These are phyloP conservation scores for Curvularia sp. DNA, from an alignment of 2,329 filamentous ascomycete genomes.

Conservation along the genomic window DNA sequence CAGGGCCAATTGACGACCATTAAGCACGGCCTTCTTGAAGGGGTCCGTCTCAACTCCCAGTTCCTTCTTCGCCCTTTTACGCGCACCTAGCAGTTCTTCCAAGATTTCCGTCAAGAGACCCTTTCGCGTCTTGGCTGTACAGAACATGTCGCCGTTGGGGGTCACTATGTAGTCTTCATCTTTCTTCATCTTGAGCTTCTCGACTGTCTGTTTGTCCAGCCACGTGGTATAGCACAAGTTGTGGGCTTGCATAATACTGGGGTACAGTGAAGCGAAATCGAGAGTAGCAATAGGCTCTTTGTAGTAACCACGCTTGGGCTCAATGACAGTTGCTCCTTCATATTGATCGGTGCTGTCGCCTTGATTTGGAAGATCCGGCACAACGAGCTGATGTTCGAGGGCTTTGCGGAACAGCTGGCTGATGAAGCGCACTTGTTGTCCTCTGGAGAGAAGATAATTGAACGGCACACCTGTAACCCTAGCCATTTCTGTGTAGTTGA, in stretches of 20 bases:
- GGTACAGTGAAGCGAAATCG: slow-evolving; percentile 98
- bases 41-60: slow-evolving; percentile 87
- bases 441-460: slow-evolving; percentile 88
- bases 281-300: slow-evolving; percentile 94
- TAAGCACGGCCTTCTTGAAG: slow-evolving; percentile 97
- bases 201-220: slow-evolving; percentile 77
- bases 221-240: slow-evolving; percentile 98
- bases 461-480: slow-evolving; percentile 98
- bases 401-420: slow-evolving; percentile 97
- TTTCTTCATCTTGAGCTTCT: slow-evolving; percentile 78
- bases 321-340: slow-evolving; percentile 96
- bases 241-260: slow-evolving; percentile 98
- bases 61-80: slow-evolving; percentile 94
- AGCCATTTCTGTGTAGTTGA: slow-evolving; percentile 99
- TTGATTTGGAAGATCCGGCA: slow-evolving; percentile 81
- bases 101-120: slow-evolving; percentile 93
- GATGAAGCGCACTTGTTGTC: slow-evolving; percentile 97
- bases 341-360: slow-evolving; percentile 81
- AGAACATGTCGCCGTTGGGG: slow-evolving; percentile 92
- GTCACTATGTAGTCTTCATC: slow-evolving; percentile 97
- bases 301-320: slow-evolving; percentile 92
- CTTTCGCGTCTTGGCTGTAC: slow-evolving; percentile 86
- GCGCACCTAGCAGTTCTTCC: slow-evolving; percentile 86
- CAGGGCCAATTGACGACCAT: slow-evolving; percentile 93
- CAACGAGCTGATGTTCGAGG: slow-evolving; percentile 88